phyloP scores from a whole-genome alignment of 768 basidiomycete genomes.

The Lepiota venenata region DNA sequence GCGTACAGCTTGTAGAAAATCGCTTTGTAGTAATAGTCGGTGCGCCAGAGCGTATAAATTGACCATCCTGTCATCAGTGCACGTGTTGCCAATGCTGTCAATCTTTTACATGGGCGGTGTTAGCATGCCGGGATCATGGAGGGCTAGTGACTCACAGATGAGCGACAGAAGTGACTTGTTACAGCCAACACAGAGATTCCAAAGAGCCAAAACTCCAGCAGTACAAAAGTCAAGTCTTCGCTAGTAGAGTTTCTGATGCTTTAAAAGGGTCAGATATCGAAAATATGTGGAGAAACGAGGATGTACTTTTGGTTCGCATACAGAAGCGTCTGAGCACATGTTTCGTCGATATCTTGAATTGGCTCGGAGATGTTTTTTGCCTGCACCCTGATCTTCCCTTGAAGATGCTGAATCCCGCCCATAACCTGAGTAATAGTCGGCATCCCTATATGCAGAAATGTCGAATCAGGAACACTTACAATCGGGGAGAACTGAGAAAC shows the following conservation, averaged over 20 bases:
- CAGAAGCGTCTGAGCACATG: conserved; percentile 43
- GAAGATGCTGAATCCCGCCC: background rate
- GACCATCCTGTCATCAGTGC: conserved; percentile 47
- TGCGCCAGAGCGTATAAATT: conserved; percentile 47
- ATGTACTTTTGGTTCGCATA: conserved; percentile 44
- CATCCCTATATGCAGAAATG: background rate
- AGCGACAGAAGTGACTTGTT: conserved; percentile 47
- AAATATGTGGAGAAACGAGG: background rate
- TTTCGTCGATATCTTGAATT: conserved; percentile 10
- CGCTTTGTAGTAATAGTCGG: conserved; percentile 23
- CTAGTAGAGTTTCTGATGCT: conserved; percentile 41
- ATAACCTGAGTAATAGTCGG: background rate
- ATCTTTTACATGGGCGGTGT: conserved; percentile 22
- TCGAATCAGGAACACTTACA: background rate
- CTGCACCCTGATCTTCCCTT: background rate
- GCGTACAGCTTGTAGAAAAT: conserved; percentile 36
- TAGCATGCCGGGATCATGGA: background rate
- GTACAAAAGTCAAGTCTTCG: conserved; percentile 45
- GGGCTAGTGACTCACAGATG: conserved; percentile 37
- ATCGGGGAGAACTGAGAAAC: conserved; percentile 2
- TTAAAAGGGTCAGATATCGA: background rate
- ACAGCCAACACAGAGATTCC: conserved; percentile 47
- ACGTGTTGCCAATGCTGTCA: conserved; percentile 48
- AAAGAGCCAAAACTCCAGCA: conserved; percentile 53
- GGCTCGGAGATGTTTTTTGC: background rate